Base-by-base conservation (phyloP, 805 yeast genomes). In the Yamadazyma olivae region DNA sequence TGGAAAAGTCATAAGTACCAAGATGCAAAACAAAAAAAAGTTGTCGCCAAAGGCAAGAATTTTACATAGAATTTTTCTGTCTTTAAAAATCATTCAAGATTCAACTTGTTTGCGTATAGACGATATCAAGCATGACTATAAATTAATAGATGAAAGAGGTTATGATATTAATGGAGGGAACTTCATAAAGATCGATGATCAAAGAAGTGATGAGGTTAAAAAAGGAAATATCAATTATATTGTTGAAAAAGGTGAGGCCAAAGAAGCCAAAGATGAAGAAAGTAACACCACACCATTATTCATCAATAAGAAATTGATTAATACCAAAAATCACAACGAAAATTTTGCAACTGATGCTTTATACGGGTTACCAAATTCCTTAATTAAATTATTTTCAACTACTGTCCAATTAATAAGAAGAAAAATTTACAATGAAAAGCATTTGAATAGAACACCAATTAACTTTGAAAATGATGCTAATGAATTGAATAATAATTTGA, bases 321-420 rank as follows among this genome's bases (percentile, higher is more conserved):
- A 67, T 39, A 62, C 71, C 19, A 76, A 73, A 46, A 60, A 71
- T 24, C 75, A 74, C 38, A 77, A 75, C 49, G 76, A 77, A 43
- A 68, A 75, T 35, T 69, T 82, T 43, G 80, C 89, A 6, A 81
- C 90, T 1, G 95, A 84, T 56, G 85, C 90, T 0, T 64, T 87
- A 33, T 87, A 85, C 54, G 95, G 95, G 0, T 63, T 88, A 38
- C 95, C 96, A 6, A 86, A 84, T 50, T 83, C 95, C 2, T 63
- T 88, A 28, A 81, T 86, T 37, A 49, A 80, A 16, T 60, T 87
- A 36, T 85, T 88, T 58, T 75, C 83, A 39, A 86, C 83, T 43
- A 80, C 84, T 12, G 87, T 83, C 2, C 77, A 77, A 40, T 54
- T 85, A 23, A 68, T 84, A 13, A 68, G 90, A 35, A 74, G 78